Percentiles rank a stretch among this genome's conserved stretches.
These are phyloP conservation scores for Arthrobotrys entomopaga DNA, from an alignment of 2,329 filamentous ascomycete species.

Conservation along the genomic window DNA sequence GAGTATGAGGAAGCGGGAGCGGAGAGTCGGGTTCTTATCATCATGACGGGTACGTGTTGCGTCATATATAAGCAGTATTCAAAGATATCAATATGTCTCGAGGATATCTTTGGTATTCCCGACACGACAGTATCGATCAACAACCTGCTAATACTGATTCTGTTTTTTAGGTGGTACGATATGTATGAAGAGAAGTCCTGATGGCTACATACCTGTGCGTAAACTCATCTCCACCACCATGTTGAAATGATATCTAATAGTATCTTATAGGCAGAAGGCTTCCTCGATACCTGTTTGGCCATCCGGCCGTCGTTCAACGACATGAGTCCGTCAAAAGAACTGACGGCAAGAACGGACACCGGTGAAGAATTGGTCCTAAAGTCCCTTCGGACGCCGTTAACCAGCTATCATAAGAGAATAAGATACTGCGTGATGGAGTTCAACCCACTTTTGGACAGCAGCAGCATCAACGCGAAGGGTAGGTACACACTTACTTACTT, in stretches of 20 bases:
- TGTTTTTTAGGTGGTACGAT: conserved; percentile 73
- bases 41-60: conserved; percentile 75
- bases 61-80: conserved; percentile 12
- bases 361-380: conserved; percentile 63
- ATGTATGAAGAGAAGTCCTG: conserved; percentile 84
- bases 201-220: conserved; percentile 79
- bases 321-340: conserved; percentile 68
- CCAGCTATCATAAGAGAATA: conserved; percentile 76
- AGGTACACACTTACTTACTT: too few relatives aligned
- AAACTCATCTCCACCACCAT: conserved; percentile 60
- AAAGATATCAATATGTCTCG: not conserved
- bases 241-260: not conserved
- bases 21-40: conserved; percentile 84
- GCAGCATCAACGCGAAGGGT: conserved; percentile 84
- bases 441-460: conserved; percentile 83
- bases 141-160: not conserved
- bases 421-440: conserved; percentile 88
- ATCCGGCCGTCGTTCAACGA: conserved; percentile 89
- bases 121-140: not conserved
- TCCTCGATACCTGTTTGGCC: conserved; percentile 83
- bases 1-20: conserved; percentile 48
- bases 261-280: conserved; percentile 67
- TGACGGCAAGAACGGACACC: conserved; percentile 68
- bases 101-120: not conserved
- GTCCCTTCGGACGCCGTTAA: conserved; percentile 58